Evolutionary conservation across 2,329 filamentous ascomycete species (phyloP).

Genomic region (Nannizziopsis arthrosporioides): DNA sequence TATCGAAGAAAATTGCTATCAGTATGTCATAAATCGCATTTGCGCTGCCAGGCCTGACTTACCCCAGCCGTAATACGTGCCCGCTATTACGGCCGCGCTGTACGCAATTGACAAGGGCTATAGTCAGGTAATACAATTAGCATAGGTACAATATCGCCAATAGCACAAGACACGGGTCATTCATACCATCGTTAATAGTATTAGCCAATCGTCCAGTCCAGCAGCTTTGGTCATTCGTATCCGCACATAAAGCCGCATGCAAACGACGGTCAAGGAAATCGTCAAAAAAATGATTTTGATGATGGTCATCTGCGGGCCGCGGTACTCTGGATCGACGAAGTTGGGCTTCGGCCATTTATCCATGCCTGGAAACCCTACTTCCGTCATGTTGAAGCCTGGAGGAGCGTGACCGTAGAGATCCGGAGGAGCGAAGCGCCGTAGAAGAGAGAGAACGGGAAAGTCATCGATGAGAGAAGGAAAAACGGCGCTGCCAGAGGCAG

Average conservation of each 20-base stretch:
- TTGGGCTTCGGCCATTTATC: conserved; percentile 23
- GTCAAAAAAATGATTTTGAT: conserved; percentile 19
- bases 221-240: conserved; percentile 14
- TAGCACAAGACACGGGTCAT: not conserved
- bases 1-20: not conserved
- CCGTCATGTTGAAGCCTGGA: too few relatives aligned
- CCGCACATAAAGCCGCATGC: conserved; percentile 16
- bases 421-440: too few relatives aligned
- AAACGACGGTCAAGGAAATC: conserved; percentile 17
- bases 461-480: too few relatives aligned
- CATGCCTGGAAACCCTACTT: too few relatives aligned
- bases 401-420: too few relatives aligned
- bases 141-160: not conserved
- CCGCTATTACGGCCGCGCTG: conserved; percentile 13
- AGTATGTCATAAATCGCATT: too few relatives aligned
- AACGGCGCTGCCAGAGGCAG: too few relatives aligned
- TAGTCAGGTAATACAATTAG: not conserved
- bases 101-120: conserved; percentile 12
- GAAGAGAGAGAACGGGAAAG: too few relatives aligned
- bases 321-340: conserved; percentile 21
- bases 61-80: conserved; percentile 17
- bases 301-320: conserved; percentile 20
- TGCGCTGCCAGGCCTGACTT: not conserved
- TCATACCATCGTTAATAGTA: conserved; percentile 15
- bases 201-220: conserved; percentile 18